Conservation (phyloP, 2,329 filamentous ascomycete species). For the Claviceps sp. region DNA sequence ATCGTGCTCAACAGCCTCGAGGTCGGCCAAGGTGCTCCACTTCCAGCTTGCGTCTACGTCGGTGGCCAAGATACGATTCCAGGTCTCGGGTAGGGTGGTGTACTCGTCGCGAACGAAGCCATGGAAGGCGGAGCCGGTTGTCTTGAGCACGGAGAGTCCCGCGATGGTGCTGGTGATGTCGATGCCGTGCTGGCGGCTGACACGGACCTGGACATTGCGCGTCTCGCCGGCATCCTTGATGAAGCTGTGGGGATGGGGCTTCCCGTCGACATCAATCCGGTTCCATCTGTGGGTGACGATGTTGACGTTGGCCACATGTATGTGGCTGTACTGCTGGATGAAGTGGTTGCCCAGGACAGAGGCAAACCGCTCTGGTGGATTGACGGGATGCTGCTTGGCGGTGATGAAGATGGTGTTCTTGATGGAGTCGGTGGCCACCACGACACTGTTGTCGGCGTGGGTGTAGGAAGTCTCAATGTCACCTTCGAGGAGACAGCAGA, state of each 20-base stretch:
- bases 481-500: slow-evolving; percentile 84
- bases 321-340: slow-evolving; percentile 75
- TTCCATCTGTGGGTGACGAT: slow-evolving; percentile 84
- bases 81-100: slow-evolving; percentile 79
- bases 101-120: slow-evolving; percentile 88
- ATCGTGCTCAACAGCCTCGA: slow-evolving; percentile 54
- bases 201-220: slow-evolving; percentile 63
- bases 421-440: slow-evolving; percentile 94
- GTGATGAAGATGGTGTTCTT: slow-evolving; percentile 96
- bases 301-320: slow-evolving; percentile 69
- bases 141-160: slow-evolving; percentile 83
- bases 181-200: slow-evolving; percentile 56
- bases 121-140: slow-evolving; percentile 91
- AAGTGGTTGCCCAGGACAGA: slow-evolving; percentile 80
- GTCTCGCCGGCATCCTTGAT: slow-evolving; percentile 80
- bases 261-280: slow-evolving; percentile 73
- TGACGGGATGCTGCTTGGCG: slow-evolving; percentile 85
- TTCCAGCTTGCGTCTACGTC: slow-evolving; percentile 80
- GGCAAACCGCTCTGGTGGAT: slow-evolving; percentile 84
- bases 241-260: slow-evolving; percentile 92
- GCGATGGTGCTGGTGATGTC: slow-evolving; percentile 64
- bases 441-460: slow-evolving; percentile 79
- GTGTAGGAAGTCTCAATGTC: slow-evolving; percentile 88
- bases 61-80: slow-evolving; percentile 91
- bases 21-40: slow-evolving; percentile 58